phyloP scores from a whole-genome alignment of 2,329 filamentous ascomycete genomes.

The Rutstroemia sp. region DNA sequence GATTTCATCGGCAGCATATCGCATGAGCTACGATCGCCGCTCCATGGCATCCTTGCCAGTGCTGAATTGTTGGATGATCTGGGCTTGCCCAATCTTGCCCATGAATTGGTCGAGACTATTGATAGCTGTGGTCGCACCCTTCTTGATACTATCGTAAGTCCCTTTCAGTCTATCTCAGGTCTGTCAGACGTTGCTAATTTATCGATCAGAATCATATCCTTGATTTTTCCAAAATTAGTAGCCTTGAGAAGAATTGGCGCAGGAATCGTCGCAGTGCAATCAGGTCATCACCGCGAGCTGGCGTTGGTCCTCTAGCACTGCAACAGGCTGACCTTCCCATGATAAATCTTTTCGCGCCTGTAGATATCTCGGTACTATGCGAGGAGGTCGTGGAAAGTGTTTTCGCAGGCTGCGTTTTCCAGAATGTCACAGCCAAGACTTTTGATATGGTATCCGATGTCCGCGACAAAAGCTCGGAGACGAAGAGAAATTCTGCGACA shows the following conservation, averaged over 20 bases:
- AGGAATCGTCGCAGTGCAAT: constrained; percentile 16
- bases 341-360: constrained; percentile 29
- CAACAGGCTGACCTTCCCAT: constrained; percentile 28
- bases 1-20: constrained; percentile 54
- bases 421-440: constrained; percentile 26
- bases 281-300: constrained; percentile 1
- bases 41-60: constrained; percentile 50
- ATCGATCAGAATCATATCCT: constrained; percentile 32
- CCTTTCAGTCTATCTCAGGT: neutral
- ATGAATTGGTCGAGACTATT: constrained; percentile 30
- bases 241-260: constrained; percentile 29
- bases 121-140: constrained; percentile 33
- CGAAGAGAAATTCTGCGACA: constrained; percentile 4
- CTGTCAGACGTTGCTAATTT: too few species aligned
- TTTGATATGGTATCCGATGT: constrained; percentile 27
- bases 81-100: constrained; percentile 25
- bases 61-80: constrained; percentile 43
- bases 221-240: constrained; percentile 34
- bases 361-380: constrained; percentile 27
- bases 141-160: constrained; percentile 32
- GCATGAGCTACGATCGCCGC: constrained; percentile 48
- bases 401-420: constrained; percentile 29
- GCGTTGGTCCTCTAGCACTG: constrained; percentile 11
- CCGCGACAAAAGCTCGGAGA: constrained; percentile 2
- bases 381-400: constrained; percentile 31